Evolutionary conservation across 345 rosid genomes (phyloP), one percentile per base, ranked within the genome.

Genomic region (Eucalyptus fibrosa): DNA sequence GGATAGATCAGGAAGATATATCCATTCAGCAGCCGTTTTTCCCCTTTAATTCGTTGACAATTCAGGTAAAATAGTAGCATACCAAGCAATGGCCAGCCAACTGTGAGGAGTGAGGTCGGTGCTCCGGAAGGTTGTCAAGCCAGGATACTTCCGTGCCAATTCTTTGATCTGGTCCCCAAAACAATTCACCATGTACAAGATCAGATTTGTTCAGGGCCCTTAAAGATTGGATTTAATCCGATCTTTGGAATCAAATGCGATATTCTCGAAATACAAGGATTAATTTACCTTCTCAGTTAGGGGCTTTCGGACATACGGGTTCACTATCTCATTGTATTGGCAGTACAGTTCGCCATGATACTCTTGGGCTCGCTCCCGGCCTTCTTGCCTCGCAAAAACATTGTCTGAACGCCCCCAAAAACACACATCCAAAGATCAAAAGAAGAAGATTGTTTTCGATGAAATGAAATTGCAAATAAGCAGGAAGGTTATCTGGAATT

Each of bases 41-140:
- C 4, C 83, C 88, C 65, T 14, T 86, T 60, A 53, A 53, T 32
- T 72, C 83, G 24, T 72, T 37, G 15, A 21, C 45, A 77, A 11
- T 77, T 77, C 28, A 77, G 83, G 47, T 18, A 37, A 87, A 47
- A 12, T 10, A 19, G 13, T 40, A 50, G 86, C 91, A 82, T 91
- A 93, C 94, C 94, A 93, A 23, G 94, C 93, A 77, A 93, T 42
- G 67, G 93, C 89, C 65, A 93, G 47, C 94, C 94, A 93, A 80
- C 93, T 93, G 86, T 90, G 87, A 53, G 90, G 88, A n/a, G 93
- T 89, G 86, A 92, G 89, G 62, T 93, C 92, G 5, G 85, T 80
- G 91, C 92, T 89, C 65, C 59, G 50, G 87, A 93, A 40, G 40
- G 87, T 89, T 11, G 86, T 42, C 77, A 93, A 30, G 23, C 90